Evolutionary conservation across 495 filamentous ascomycete species (phyloP).

Genomic region (Podospora didyma): DNA sequence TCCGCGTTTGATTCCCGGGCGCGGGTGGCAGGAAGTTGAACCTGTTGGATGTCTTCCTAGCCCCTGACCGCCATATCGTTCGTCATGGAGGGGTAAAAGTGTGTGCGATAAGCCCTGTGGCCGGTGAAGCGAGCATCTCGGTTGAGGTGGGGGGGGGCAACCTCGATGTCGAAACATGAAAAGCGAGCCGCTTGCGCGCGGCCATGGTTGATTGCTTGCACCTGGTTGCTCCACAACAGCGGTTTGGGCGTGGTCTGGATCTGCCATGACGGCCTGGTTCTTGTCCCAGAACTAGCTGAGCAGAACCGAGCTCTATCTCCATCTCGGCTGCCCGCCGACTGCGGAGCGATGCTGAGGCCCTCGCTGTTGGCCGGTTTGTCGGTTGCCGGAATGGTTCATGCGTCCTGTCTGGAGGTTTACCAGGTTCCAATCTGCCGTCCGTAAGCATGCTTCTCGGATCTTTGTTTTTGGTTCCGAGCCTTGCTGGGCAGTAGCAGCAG

Average conservation of each 20-base stretch:
- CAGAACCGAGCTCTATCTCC: neutral
- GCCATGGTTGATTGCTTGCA: too few species aligned
- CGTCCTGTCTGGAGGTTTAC: neutral
- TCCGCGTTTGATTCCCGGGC: slow-evolving; percentile 18
- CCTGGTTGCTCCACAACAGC: too few species aligned
- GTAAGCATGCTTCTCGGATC: neutral
- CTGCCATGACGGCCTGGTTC: too few species aligned
- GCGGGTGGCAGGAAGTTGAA: neutral
- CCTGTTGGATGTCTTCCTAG: neutral
- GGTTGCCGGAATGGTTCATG: slow-evolving; percentile 8
- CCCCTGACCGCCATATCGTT: slow-evolving; percentile 10
- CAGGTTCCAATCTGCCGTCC: neutral
- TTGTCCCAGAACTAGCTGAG: neutral
- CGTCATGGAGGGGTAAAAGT: slow-evolving; percentile 9
- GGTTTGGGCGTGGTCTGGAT: too few species aligned
- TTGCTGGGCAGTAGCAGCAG: neutral
- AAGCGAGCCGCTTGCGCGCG: too few species aligned
- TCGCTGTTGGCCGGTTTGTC: neutral
- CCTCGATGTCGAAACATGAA: neutral
- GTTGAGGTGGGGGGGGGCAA: neutral
- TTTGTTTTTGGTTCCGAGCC: slow-evolving; percentile 3
- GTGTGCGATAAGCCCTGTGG: slow-evolving; percentile 2
- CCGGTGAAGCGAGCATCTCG: neutral
- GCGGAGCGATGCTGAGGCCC: neutral
- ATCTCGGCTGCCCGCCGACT: too few species aligned